phyloP scores from a whole-genome alignment of 176 grass and related monocot species.

The Aegilops umbellulata region DNA sequence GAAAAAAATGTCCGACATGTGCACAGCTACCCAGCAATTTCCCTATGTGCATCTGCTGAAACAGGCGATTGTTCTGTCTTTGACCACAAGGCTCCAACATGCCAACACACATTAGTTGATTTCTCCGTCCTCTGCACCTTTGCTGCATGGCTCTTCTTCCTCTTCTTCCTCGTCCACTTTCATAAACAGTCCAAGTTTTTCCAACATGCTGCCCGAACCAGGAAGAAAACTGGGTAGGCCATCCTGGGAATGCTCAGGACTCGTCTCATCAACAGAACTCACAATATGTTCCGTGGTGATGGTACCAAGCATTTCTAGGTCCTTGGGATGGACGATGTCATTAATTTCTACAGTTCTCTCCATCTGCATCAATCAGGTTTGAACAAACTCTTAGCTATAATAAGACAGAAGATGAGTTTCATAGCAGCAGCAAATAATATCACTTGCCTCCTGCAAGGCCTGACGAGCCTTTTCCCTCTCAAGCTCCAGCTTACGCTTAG shows the following conservation, averaged over 20 bases:
- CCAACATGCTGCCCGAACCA: constrained; percentile 59
- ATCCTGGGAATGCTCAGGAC: constrained; percentile 65
- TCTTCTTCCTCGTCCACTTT: constrained; percentile 90
- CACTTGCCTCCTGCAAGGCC: constrained; percentile 77
- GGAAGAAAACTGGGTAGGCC: constrained; percentile 58
- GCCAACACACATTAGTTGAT: constrained; percentile 44
- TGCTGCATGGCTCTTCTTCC: constrained; percentile 59
- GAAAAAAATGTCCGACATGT: neutral
- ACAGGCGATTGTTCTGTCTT: neutral
- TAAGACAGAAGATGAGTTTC: neutral
- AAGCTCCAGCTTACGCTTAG: constrained; percentile 76
- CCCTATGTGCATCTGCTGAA: neutral
- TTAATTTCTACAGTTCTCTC: constrained; percentile 91
- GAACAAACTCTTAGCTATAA: constrained; percentile 10
- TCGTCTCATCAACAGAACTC: constrained; percentile 74
- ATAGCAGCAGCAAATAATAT: neutral
- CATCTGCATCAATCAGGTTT: constrained; percentile 48
- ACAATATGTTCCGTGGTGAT: constrained; percentile 59
- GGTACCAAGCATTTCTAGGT: constrained; percentile 86
- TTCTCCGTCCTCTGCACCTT: constrained; percentile 65
- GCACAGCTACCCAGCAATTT: constrained; percentile 9
- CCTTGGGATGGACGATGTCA: constrained; percentile 62
- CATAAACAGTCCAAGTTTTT: constrained; percentile 89
- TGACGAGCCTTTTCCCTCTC: constrained; percentile 89
- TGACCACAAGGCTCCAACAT: neutral